Evolutionary conservation across 2,329 filamentous ascomycete genomes (phyloP).

Genomic region (Colletotrichum limetticola): DNA sequence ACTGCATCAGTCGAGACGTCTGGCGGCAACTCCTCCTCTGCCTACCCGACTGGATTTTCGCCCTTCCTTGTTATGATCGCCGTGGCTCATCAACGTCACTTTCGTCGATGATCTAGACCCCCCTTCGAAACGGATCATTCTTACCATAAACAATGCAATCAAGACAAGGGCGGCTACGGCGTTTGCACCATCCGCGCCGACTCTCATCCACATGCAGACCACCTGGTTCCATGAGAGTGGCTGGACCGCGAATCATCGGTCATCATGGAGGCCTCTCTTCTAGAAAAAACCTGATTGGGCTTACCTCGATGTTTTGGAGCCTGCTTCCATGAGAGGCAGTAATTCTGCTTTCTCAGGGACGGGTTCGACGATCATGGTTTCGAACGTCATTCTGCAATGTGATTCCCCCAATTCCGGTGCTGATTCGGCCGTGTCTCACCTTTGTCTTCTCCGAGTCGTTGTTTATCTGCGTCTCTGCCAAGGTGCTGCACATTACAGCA

Average conservation of each 20-base stretch:
- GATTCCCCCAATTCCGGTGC: too few species aligned
- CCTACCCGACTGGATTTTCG: not conserved
- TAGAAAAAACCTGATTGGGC: not conserved
- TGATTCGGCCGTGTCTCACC: not conserved
- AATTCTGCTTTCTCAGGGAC: not conserved
- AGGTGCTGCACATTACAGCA: not conserved
- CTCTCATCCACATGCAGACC: not conserved
- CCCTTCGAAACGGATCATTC: not conserved
- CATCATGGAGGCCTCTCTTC: constrained; percentile 17
- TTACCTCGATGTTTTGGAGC: not conserved
- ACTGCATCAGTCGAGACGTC: constrained; percentile 22
- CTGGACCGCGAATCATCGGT: not conserved
- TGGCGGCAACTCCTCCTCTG: not conserved
- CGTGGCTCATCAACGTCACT: constrained; percentile 3
- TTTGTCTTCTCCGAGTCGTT: not conserved
- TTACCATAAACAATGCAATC: not conserved
- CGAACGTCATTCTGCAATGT: not conserved
- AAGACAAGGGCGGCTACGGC: not conserved
- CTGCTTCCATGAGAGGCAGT: not conserved
- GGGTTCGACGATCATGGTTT: not conserved
- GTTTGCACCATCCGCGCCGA: not conserved
- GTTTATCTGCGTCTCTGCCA: not conserved
- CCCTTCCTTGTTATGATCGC: constrained; percentile 6
- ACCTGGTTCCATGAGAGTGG: not conserved
- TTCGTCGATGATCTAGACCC: constrained; percentile 1